Percentiles rank a stretch among this genome's conserved stretches.
These are phyloP conservation scores for Phytophthora pistaciae DNA, from an alignment of 352 stramenopile genomes.

Conservation along the genomic window DNA sequence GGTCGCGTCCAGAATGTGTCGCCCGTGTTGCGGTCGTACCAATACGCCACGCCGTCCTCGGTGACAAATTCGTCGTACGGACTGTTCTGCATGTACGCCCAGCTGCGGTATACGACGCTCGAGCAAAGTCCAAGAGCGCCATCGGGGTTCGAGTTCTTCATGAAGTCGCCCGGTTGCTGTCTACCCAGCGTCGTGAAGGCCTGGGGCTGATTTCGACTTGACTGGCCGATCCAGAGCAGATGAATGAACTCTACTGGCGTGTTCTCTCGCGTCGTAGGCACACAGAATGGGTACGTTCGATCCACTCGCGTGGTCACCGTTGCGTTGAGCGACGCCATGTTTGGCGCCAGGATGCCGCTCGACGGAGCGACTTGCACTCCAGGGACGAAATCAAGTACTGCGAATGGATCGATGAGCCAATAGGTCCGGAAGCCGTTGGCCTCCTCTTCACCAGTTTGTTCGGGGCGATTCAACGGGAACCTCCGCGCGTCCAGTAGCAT, in stretches of 20 bases:
- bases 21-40: constrained; percentile 81
- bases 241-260: constrained; percentile 95
- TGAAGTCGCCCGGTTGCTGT: constrained; percentile 94
- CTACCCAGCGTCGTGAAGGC: constrained; percentile 89
- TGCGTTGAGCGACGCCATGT: constrained; percentile 75
- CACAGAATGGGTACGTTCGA: constrained; percentile 93
- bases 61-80: constrained; percentile 92
- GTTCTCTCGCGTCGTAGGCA: constrained; percentile 92
- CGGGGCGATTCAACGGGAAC: constrained; percentile 83
- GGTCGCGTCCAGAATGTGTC: constrained; percentile 94
- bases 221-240: constrained; percentile 90
- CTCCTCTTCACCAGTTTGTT: constrained; percentile 93
- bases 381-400: constrained; percentile 60
- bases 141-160: constrained; percentile 84
- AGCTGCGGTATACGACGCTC: constrained; percentile 92
- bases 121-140: constrained; percentile 84
- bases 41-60: constrained; percentile 93
- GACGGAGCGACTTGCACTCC: constrained; percentile 79
- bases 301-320: constrained; percentile 91
- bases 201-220: constrained; percentile 92
- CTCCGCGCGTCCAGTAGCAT: constrained; percentile 30
- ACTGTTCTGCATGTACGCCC: constrained; percentile 90
- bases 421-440: constrained; percentile 92
- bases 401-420: constrained; percentile 71
- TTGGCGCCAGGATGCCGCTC: constrained; percentile 71